Evolutionary conservation across 345 rosid species (phyloP).

Genomic region (Moricandia moricandioides): DNA sequence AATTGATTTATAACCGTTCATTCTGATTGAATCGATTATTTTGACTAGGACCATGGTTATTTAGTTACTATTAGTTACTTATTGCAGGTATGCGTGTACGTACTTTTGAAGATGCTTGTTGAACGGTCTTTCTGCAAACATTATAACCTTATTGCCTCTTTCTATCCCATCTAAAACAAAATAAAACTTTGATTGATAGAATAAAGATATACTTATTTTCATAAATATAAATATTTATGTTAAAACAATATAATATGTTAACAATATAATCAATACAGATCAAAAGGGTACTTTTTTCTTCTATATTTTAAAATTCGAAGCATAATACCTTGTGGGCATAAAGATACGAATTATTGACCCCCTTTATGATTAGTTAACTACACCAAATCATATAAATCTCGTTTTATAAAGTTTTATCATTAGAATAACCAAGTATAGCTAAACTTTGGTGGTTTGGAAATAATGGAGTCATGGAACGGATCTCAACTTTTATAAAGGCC

Average conservation of each 20-base stretch:
- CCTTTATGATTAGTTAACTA: background rate
- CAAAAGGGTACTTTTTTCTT: slow-evolving; percentile 18
- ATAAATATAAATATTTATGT: too few species aligned
- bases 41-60: too few species aligned
- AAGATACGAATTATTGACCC: slow-evolving; percentile 2
- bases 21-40: too few species aligned
- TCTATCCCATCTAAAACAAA: slow-evolving; percentile 1
- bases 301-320: background rate
- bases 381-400: background rate
- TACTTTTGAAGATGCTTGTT: slow-evolving; percentile 28
- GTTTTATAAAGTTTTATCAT: background rate
- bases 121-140: slow-evolving; percentile 15
- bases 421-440: background rate
- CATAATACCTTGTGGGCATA: background rate
- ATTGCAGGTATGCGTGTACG: background rate
- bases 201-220: too few species aligned
- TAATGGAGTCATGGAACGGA: background rate
- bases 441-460: slow-evolving; percentile 7
- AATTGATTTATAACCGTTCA: too few species aligned
- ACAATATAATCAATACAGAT: background rate
- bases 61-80: too few species aligned
- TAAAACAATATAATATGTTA: too few species aligned
- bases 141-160: slow-evolving; percentile 16
- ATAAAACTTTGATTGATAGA: too few species aligned
- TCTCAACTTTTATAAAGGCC: slow-evolving; percentile 9